Base-by-base conservation (phyloP, 2,329 filamentous ascomycete species). In the Fusarium solani-melongenae region DNA sequence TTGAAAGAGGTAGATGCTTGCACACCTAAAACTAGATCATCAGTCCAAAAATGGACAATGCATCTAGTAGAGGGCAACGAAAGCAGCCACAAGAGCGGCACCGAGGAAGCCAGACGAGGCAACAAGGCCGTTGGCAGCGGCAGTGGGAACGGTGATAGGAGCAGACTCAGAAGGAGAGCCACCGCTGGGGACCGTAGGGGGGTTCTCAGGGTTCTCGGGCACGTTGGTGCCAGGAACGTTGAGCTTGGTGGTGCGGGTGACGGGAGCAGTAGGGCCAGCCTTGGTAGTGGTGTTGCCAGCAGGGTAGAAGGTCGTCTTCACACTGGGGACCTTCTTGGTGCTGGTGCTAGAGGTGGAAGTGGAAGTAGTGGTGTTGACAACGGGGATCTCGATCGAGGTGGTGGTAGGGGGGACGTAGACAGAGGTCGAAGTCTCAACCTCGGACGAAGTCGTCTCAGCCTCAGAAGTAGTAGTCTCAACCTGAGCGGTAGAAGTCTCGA, bases 51-150 rank as follows among this genome's bases (percentile, higher is more conserved):
- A 14, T 38, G n/a, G 17, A 24, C 31, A 17, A 41, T 49, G 31
- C 27, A 60, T 64, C 71, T 81, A 83, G 73, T 75, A 79, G 65
- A 84, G 81, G 64, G 84, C 79, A 67, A 82, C 81, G 59, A 85
- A 66, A 67, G 82, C 84, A 38, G 82, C 83, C 31, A 82, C 81
- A 63, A 86, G 68, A 39, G 81, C 82, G 44, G 79, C 80, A 38
- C 83, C 82, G 53, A 86, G 70, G 64, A 86, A 70, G 55, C 84
- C 83, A 69, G 82, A 82, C 74, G 84, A 82, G 69, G 83, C 77
- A 31, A 83, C 74, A 44, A 86, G 77, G 41, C 79, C 77, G 69
- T 77, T 80, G 57, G 83, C 84, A 68, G 79, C 81, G 44, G 64
- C 71, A 15, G 81, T 77, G 57, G 80, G 67, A 46, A 77, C 72